phyloP scores from a whole-genome alignment of 257 asterid species.

The Solanum virginianum region DNA sequence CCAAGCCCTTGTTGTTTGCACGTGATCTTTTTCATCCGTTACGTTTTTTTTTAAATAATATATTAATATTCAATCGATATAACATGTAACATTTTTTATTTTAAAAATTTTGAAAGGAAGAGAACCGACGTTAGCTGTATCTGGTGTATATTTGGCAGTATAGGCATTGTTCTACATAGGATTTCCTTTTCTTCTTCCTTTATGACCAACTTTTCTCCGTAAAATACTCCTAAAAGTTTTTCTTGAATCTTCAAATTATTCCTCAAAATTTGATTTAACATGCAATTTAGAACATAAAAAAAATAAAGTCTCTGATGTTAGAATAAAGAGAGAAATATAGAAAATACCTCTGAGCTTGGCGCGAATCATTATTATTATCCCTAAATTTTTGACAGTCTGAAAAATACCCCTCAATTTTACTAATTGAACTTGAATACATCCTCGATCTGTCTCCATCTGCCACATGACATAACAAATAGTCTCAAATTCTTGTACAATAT shows the following conservation, averaged over 20 bases:
- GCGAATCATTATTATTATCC: too few relatives aligned
- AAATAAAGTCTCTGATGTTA: not conserved
- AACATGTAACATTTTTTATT: too few relatives aligned
- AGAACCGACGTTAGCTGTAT: not conserved
- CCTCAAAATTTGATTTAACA: not conserved
- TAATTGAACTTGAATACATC: too few relatives aligned
- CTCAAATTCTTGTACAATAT: too few relatives aligned
- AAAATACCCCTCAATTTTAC: too few relatives aligned
- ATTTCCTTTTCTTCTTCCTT: not conserved
- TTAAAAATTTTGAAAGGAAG: too few relatives aligned
- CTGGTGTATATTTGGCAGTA: slow-evolving; percentile 2
- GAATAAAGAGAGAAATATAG: not conserved
- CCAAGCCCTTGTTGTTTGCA: slow-evolving; percentile 11
- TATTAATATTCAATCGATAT: too few relatives aligned
- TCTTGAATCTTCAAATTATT: not conserved
- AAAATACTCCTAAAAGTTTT: not conserved
- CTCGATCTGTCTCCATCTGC: too few relatives aligned
- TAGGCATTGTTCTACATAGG: not conserved
- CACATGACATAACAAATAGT: too few relatives aligned
- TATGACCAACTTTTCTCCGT: not conserved
- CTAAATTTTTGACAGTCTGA: too few relatives aligned
- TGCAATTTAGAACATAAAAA: not conserved
- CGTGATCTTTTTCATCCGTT: slow-evolving; percentile 12
- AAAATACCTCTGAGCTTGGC: too few relatives aligned
- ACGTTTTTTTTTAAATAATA: not conserved